Conservation (phyloP, 139 green algal species). For the Auxenochlorella pyrenoidosa region DNA sequence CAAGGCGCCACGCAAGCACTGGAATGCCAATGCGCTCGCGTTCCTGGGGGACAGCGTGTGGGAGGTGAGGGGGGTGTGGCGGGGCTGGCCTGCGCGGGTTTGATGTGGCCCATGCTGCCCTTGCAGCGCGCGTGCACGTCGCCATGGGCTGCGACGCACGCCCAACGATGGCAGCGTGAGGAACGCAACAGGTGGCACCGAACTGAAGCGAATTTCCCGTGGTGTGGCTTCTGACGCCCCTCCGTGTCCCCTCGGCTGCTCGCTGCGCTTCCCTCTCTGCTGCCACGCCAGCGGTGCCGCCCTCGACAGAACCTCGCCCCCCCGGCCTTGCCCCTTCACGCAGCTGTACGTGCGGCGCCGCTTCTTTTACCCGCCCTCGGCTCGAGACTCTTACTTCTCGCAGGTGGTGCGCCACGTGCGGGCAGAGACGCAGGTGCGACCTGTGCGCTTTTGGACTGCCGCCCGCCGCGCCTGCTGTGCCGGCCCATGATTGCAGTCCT, state of each 20-base stretch:
- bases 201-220: not conserved
- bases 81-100: not conserved
- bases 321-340: no score
- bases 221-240: no score
- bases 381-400: conserved; percentile 52
- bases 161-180: not conserved
- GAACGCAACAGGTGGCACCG: not conserved
- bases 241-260: no score
- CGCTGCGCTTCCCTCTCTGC: no score
- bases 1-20: conserved; percentile 42
- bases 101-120: no score
- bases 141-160: no score
- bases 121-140: not conserved
- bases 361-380: conserved; percentile 58
- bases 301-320: no score
- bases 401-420: conserved; percentile 55
- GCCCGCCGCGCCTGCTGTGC: no score
- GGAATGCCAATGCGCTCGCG: conserved; percentile 62
- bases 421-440: conserved; percentile 63
- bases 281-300: no score
- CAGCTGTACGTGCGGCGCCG: conserved; percentile 66
- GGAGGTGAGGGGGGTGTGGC: conserved; percentile 43
- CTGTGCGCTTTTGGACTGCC: not conserved
- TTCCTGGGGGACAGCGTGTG: conserved; percentile 72
- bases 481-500: no score